Base-by-base conservation (phyloP, 495 filamentous ascomycete species). In the Cairneyella variabilis region DNA sequence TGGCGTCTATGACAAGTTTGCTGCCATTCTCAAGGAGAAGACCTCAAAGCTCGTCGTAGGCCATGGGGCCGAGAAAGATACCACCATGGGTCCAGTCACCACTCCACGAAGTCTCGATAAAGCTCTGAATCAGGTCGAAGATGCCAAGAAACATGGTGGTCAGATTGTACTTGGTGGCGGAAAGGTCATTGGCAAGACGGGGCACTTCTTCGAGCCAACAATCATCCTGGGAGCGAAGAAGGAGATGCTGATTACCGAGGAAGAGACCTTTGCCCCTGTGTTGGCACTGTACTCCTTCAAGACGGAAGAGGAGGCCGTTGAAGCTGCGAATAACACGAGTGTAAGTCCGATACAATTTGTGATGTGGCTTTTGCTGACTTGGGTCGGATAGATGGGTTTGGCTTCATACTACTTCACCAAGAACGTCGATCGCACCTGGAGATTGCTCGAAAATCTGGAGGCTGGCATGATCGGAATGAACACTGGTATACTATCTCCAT, bases 401-500 rank as follows among this genome's bases (percentile, higher is more conserved):
- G 83, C 83, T 1, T 83, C 79, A 36, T 86, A 89, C 63, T 85
- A 79, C 44, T 90, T 89, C 66, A 87, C 85, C 3, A 86, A 86
- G 72, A 83, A 88, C 54, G 67, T 86, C 18, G 84, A 89, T 61
- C 78, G 85, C 1, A 72, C 82, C 56, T 89, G 85, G 85, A 70
- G 86, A 43, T 62, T 90, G 60, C 69, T 88, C 58, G 86, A 89
- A 68, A 85, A 84, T 46, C 66, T 90, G 28, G 85, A 90, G 62
- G 84, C 85, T 2, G 86, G 86, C 1, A 89, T 90, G 85, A 83
- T 90, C 53, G 86, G 83, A 5, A 61, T 87, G 70, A 85, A 87
- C 53, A 83, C 78, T 36, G 83, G 84, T 78, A 5, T 16, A 38
- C 22, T 14, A 34, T 7, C 12, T 10, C 25, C 11, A n/a, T n/a